These are phyloP conservation scores for Zymoseptoria brevis DNA, from an alignment of 2,329 filamentous ascomycete species.

Conservation along the genomic window DNA sequence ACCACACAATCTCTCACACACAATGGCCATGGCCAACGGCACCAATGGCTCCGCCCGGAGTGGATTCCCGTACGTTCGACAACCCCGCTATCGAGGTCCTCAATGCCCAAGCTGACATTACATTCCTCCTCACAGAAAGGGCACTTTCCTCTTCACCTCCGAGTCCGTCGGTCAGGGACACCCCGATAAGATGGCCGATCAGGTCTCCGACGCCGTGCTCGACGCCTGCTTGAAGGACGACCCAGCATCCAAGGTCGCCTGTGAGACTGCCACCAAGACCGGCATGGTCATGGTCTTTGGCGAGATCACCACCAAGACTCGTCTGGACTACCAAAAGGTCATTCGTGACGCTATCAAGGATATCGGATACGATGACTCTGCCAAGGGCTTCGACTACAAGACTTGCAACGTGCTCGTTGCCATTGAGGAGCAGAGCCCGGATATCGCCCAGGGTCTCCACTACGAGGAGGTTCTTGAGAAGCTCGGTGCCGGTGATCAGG, in stretches of 20 bases:
- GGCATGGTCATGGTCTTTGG: constrained; percentile 99
- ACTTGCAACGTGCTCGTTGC: constrained; percentile 97
- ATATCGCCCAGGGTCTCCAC: constrained; percentile 98
- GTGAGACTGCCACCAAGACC: constrained; percentile 99
- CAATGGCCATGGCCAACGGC: not conserved
- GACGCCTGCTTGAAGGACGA: constrained; percentile 94
- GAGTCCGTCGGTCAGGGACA: constrained; percentile 41
- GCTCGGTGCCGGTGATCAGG: constrained; percentile 97
- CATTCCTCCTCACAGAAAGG: constrained; percentile 11
- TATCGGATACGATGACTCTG: constrained; percentile 94
- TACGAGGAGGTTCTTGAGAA: constrained; percentile 96
- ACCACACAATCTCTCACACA: not conserved
- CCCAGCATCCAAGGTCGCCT: constrained; percentile 95
- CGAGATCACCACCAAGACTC: constrained; percentile 96
- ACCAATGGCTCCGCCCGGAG: not conserved
- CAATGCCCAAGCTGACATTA: constrained; percentile 5
- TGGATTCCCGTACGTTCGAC: not conserved
- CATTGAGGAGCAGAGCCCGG: constrained; percentile 98
- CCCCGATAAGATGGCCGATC: constrained; percentile 51
- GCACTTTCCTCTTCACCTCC: constrained; percentile 38
- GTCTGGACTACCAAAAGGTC: constrained; percentile 95
- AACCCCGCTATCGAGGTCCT: not conserved
- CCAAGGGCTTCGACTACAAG: constrained; percentile 99
- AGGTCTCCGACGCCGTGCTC: constrained; percentile 96
- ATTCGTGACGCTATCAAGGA: constrained; percentile 94